These are phyloP conservation scores for Casaregolazyma lundiana DNA, from an alignment of 1,139 yeast species.

Conservation along the genomic window DNA sequence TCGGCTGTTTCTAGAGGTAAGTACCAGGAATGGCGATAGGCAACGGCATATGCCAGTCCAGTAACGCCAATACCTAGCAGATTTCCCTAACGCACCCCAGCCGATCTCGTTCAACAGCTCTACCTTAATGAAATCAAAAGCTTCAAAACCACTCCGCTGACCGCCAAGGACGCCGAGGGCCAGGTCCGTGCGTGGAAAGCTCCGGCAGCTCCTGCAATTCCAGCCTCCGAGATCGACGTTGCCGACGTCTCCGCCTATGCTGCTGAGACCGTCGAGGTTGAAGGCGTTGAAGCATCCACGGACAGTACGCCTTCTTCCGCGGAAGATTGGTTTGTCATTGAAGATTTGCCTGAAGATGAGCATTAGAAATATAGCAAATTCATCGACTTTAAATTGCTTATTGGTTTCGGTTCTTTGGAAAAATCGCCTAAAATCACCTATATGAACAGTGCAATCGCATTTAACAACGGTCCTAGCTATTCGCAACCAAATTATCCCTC, in stretches of 20 bases:
- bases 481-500: too few species aligned
- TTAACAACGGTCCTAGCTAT: too few species aligned
- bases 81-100: constrained; percentile 9
- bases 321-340: constrained; percentile 62
- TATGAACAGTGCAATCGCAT: too few species aligned
- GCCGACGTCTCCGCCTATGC: constrained; percentile 75
- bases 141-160: constrained; percentile 76
- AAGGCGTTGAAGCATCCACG: constrained; percentile 38
- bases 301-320: constrained; percentile 44
- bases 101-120: constrained; percentile 73
- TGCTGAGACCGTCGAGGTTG: constrained; percentile 68
- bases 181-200: constrained; percentile 77
- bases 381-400: not conserved
- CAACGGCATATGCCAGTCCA: too few species aligned
- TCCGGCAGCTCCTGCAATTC: constrained; percentile 70
- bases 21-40: not conserved
- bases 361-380: constrained; percentile 35
- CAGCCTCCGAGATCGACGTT: constrained; percentile 65
- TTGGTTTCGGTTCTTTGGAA: too few species aligned
- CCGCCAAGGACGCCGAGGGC: constrained; percentile 71
- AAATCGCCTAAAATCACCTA: too few species aligned
- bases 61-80: not conserved
- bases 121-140: constrained; percentile 83
- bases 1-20: constrained; percentile 20
- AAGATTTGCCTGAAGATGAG: constrained; percentile 59